phyloP scores from a whole-genome alignment of 352 stramenopile species.

The Phytophthora colocasiae region DNA sequence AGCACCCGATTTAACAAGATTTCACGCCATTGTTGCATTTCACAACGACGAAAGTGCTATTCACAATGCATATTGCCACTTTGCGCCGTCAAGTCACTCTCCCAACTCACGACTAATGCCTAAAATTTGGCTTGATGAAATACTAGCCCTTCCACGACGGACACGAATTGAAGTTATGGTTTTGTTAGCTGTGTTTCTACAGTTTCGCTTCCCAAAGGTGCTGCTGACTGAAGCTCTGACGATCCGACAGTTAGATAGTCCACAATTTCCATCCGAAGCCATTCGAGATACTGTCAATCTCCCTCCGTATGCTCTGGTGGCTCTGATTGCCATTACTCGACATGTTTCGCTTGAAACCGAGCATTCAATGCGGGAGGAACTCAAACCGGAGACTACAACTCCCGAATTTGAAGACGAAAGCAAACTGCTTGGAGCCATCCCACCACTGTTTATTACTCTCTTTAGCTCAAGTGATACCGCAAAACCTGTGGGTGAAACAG shows the following conservation, averaged over 20 bases:
- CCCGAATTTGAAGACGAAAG: slow-evolving; percentile 28
- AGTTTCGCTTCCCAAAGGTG: slow-evolving; percentile 47
- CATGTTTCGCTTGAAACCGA: slow-evolving; percentile 38
- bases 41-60: slow-evolving; percentile 55
- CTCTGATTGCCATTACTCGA: slow-evolving; percentile 45
- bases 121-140: slow-evolving; percentile 35
- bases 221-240: slow-evolving; percentile 57
- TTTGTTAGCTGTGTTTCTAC: slow-evolving; percentile 45
- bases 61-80: slow-evolving; percentile 56
- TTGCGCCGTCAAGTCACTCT: slow-evolving; percentile 46
- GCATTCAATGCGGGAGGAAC: slow-evolving; percentile 10
- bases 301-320: slow-evolving; percentile 53
- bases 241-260: slow-evolving; percentile 48
- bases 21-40: slow-evolving; percentile 46
- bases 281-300: slow-evolving; percentile 49
- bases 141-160: slow-evolving; percentile 38
- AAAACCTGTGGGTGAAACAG: not conserved
- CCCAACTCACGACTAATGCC: slow-evolving; percentile 46
- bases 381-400: slow-evolving; percentile 6
- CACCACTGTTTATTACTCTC: slow-evolving; percentile 48
- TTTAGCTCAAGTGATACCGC: slow-evolving; percentile 7
- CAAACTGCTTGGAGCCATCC: slow-evolving; percentile 50
- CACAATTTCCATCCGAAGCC: slow-evolving; percentile 14
- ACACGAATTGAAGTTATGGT: slow-evolving; percentile 45
- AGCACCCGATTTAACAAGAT: slow-evolving; percentile 44